These are phyloP conservation scores for Halophytophthora batemanensis DNA, from an alignment of 352 stramenopile species.

Conservation along the genomic window DNA sequence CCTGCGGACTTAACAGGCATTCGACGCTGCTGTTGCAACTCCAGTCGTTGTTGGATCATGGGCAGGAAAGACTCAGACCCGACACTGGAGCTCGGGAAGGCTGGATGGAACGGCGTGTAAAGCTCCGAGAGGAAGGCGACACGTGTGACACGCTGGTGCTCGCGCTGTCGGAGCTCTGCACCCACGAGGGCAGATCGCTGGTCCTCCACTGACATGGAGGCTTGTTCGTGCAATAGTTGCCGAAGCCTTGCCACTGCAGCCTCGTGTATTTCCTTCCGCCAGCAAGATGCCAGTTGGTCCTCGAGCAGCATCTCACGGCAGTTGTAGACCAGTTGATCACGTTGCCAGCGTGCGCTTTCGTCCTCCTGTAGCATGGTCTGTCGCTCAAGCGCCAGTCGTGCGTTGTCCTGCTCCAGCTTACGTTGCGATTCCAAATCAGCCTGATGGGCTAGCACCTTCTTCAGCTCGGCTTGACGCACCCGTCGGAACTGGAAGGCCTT, in stretches of 20 bases:
- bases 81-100: constrained; percentile 35
- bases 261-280: constrained; percentile 27
- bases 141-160: constrained; percentile 25
- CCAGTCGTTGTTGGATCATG: constrained; percentile 35
- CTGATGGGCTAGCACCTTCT: constrained; percentile 54
- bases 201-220: constrained; percentile 52
- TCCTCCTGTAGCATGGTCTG: constrained; percentile 41
- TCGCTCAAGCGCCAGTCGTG: constrained; percentile 19
- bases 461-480: constrained; percentile 49
- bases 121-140: constrained; percentile 40
- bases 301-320: constrained; percentile 41
- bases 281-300: constrained; percentile 26
- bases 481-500: constrained; percentile 47
- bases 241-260: constrained; percentile 28
- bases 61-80: constrained; percentile 53
- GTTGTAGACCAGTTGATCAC: constrained; percentile 30
- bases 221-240: constrained; percentile 36
- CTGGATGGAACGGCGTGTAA: constrained; percentile 56
- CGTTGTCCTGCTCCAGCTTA: constrained; percentile 29
- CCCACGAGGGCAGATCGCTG: constrained; percentile 27
- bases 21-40: constrained; percentile 23
- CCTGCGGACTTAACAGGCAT: constrained; percentile 11
- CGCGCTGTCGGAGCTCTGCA: constrained; percentile 23
- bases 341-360: constrained; percentile 20
- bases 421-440: constrained; percentile 48